These are phyloP conservation scores for Eucalyptus curtisii DNA, from an alignment of 345 rosid genomes.

Conservation along the genomic window DNA sequence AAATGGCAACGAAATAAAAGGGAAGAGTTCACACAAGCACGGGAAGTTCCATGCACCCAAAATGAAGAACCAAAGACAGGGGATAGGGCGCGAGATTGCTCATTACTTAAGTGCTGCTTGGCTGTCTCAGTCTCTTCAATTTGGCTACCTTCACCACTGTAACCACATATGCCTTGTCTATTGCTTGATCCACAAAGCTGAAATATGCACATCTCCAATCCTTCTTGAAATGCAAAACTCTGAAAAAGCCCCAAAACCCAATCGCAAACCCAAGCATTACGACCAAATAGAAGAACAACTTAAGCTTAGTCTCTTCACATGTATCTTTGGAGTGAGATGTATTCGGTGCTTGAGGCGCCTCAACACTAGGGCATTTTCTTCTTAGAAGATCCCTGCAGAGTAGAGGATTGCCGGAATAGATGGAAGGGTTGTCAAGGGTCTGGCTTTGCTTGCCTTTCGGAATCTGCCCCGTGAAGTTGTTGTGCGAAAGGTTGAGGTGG, in stretches of 20 bases:
- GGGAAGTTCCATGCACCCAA: not conserved
- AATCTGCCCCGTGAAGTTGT: not conserved
- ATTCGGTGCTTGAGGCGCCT: not conserved
- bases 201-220: not conserved
- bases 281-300: not conserved
- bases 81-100: not conserved
- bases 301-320: not conserved
- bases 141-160: not conserved
- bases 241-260: not conserved
- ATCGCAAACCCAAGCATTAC: not conserved
- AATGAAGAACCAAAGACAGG: not conserved
- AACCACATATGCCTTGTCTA: not conserved
- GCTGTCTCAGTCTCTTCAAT: not conserved
- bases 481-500: constrained; percentile 9
- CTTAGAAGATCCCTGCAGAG: not conserved
- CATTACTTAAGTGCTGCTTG: not conserved
- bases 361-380: not conserved
- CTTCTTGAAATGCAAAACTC: not conserved
- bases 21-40: not conserved
- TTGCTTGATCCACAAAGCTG: not conserved
- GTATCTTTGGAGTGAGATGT: not conserved
- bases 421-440: not conserved
- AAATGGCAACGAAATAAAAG: not conserved
- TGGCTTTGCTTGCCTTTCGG: not conserved
- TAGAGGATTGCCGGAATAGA: not conserved